Evolutionary conservation across 345 rosid genomes (phyloP).

Genomic region (Moringa oleifera): DNA sequence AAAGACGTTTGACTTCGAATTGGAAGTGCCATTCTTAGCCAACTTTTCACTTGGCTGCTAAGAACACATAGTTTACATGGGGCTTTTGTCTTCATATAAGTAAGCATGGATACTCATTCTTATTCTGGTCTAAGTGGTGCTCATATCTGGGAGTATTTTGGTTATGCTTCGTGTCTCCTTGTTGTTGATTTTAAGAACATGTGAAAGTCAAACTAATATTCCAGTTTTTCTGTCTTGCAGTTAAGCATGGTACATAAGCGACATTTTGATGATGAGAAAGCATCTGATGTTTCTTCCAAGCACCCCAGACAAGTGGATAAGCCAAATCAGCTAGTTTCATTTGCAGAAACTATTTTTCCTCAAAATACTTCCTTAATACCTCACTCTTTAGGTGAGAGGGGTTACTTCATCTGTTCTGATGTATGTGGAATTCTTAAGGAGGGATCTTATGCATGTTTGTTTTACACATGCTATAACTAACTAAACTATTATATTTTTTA

Average conservation of each 20-base stretch:
- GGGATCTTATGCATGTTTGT: conserved; percentile 1
- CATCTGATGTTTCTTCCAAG: conserved; percentile 30
- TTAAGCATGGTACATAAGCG: conserved; percentile 43
- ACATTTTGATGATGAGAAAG: conserved; percentile 35
- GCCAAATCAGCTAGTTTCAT: conserved; percentile 17
- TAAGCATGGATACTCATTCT: neutral
- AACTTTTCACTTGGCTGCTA: no score
- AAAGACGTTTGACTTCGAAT: no score
- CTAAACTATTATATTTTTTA: neutral
- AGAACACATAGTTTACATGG: neutral
- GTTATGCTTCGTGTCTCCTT: neutral
- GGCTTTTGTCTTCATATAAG: neutral
- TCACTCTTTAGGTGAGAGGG: conserved; percentile 29
- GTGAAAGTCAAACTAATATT: neutral
- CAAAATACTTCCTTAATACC: conserved; percentile 11
- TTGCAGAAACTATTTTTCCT: conserved; percentile 20
- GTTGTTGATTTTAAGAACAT: neutral
- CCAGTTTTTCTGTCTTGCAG: conserved; percentile 4
- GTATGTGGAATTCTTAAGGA: neutral
- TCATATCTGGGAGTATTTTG: no score
- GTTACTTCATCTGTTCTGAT: neutral
- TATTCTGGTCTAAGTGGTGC: neutral
- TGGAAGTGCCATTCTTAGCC: neutral
- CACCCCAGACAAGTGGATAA: conserved; percentile 28
- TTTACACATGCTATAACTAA: neutral